Evolutionary conservation across 2,329 filamentous ascomycete species (phyloP).

Genomic region (Lecanicillium sp.): DNA sequence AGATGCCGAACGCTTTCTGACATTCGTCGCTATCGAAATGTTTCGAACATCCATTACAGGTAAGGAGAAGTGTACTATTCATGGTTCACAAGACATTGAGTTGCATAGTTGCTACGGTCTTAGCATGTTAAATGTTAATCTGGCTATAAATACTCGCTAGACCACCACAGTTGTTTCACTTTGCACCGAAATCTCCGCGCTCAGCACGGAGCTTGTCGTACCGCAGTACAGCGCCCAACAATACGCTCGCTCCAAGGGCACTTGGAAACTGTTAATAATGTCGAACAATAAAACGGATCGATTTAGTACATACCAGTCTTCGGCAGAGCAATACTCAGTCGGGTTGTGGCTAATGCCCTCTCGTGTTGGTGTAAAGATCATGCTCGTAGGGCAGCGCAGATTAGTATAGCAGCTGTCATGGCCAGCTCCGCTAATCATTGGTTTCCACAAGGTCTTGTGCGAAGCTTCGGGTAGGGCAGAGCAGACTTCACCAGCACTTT

Average conservation of each 20-base stretch:
- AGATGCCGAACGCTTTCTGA: too few relatives aligned
- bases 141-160: too few relatives aligned
- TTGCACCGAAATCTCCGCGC: background rate
- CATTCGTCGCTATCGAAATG: too few relatives aligned
- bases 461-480: slow-evolving; percentile 25
- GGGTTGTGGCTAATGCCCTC: slow-evolving; percentile 29
- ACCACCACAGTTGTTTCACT: background rate
- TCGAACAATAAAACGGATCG: background rate
- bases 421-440: slow-evolving; percentile 28
- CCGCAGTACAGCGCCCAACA: slow-evolving; percentile 15
- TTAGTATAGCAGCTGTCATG: slow-evolving; percentile 29
- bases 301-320: slow-evolving; percentile 20
- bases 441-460: slow-evolving; percentile 19
- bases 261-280: slow-evolving; percentile 5
- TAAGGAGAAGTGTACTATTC: too few relatives aligned
- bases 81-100: too few relatives aligned
- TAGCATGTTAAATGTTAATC: too few relatives aligned
- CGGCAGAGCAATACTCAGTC: slow-evolving; percentile 24
- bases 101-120: too few relatives aligned
- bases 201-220: slow-evolving; percentile 11
- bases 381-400: slow-evolving; percentile 23
- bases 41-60: too few relatives aligned
- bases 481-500: slow-evolving; percentile 46
- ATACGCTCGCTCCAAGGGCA: slow-evolving; percentile 18
- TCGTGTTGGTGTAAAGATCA: slow-evolving; percentile 29